Conservation (phyloP, 257 asterid species). For the Solanum lycopersicoides region DNA sequence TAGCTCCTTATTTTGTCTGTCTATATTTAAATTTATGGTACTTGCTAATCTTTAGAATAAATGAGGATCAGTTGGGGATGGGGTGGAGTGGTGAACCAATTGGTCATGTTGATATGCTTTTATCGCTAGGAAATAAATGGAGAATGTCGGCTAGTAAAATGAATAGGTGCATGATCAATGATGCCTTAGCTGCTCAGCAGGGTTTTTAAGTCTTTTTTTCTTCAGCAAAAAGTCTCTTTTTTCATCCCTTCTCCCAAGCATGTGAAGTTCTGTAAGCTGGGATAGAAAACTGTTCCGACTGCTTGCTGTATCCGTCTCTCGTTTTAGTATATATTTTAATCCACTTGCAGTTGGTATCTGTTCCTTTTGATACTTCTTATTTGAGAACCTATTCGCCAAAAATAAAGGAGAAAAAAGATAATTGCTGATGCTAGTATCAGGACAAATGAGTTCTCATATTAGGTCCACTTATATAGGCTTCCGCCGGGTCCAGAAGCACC, state of each 20-base stretch:
- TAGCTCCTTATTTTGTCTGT: background rate
- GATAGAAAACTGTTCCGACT: background rate
- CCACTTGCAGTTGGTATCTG: background rate
- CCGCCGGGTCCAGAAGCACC: background rate
- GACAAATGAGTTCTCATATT: background rate
- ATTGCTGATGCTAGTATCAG: background rate
- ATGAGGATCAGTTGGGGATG: background rate
- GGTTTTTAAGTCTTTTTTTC: background rate
- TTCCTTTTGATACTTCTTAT: background rate
- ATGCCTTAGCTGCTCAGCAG: background rate
- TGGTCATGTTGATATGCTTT: background rate
- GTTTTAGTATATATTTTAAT: background rate
- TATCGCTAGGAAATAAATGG: background rate
- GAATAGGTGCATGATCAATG: background rate
- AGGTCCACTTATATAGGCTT: background rate
- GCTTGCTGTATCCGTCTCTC: background rate
- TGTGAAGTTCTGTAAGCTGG: background rate
- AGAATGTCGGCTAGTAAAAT: background rate
- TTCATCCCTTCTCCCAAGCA: background rate
- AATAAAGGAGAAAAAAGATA: background rate
- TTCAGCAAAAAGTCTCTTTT: background rate
- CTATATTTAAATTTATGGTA: background rate
- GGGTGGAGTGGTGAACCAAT: background rate
- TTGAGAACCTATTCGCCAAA: background rate
- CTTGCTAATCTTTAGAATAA: background rate